Percentiles rank a stretch among this genome's conserved stretches.
These are phyloP conservation scores for Myxozyma lipomycoides DNA, from an alignment of 805 yeast genomes.

Conservation along the genomic window DNA sequence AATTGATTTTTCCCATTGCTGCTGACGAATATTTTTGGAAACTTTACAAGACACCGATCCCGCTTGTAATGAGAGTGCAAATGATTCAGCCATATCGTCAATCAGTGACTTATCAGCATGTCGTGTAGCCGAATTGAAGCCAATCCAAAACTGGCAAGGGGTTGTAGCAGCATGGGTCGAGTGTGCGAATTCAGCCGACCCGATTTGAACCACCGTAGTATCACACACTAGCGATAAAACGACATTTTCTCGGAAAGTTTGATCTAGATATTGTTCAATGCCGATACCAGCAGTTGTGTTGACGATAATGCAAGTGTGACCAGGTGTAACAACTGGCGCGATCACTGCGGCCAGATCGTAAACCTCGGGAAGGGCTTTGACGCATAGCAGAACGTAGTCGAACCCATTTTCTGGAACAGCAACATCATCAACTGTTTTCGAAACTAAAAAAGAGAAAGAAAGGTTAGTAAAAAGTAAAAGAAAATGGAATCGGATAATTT, in stretches of 20 bases:
- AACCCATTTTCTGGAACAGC: slow-evolving; percentile 35
- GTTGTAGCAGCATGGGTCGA: slow-evolving; percentile 4
- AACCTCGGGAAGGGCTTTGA: slow-evolving; percentile 66
- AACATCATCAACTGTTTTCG: slow-evolving; percentile 33
- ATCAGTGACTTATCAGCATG: slow-evolving; percentile 14
- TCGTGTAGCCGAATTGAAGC: slow-evolving; percentile 5
- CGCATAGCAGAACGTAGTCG: slow-evolving; percentile 58
- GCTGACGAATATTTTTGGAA: slow-evolving; percentile 26
- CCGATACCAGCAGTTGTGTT: slow-evolving; percentile 53
- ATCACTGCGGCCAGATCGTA: slow-evolving; percentile 50
- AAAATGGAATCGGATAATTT: background rate
- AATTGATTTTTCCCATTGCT: slow-evolving; percentile 29
- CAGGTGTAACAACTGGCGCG: slow-evolving; percentile 47
- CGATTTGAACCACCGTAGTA: slow-evolving; percentile 21
- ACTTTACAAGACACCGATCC: slow-evolving; percentile 23
- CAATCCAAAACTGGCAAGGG: slow-evolving; percentile 19
- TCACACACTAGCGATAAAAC: slow-evolving; percentile 59
- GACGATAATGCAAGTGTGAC: slow-evolving; percentile 49
- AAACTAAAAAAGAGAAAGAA: slow-evolving; percentile 5
- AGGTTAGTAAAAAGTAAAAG: background rate
- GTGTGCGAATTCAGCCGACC: slow-evolving; percentile 29
- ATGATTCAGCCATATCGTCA: slow-evolving; percentile 27
- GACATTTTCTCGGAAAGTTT: slow-evolving; percentile 48
- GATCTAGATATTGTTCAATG: slow-evolving; percentile 52
- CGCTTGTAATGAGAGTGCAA: slow-evolving; percentile 28